Conservation (phyloP, 2,329 filamentous ascomycete species). For the Colletotrichum lupini region DNA sequence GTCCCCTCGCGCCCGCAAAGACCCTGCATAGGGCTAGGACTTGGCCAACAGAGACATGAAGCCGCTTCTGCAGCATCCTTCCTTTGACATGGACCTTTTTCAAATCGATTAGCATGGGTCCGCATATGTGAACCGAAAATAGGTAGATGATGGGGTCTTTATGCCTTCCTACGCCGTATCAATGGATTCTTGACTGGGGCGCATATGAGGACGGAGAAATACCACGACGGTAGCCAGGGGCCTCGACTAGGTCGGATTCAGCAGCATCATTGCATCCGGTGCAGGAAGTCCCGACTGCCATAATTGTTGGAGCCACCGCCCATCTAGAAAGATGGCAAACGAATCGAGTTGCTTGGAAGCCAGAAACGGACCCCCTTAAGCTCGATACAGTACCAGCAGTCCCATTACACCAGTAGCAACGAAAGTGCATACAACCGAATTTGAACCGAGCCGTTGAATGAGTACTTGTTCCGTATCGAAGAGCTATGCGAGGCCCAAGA, state of each 20-base stretch:
- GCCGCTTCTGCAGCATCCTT: background rate
- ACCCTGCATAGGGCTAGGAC: conserved; percentile 31
- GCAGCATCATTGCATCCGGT: background rate
- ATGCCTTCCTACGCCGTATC: background rate
- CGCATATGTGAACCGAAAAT: conserved; percentile 6
- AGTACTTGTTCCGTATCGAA: background rate
- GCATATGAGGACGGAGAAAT: background rate
- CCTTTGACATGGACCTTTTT: background rate
- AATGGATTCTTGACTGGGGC: background rate
- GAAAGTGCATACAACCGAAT: background rate
- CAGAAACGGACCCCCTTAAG: background rate
- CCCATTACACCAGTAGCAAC: background rate
- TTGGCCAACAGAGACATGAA: background rate
- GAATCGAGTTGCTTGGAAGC: background rate
- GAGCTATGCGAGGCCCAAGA: background rate
- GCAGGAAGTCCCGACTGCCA: background rate
- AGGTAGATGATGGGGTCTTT: background rate
- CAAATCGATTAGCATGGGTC: background rate
- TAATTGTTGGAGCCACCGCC: conserved; percentile 29
- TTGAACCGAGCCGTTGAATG: background rate
- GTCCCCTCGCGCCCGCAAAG: background rate
- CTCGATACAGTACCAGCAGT: background rate
- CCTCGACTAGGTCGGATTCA: background rate
- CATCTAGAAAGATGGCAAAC: background rate
- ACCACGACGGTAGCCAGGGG: background rate